phyloP scores from a whole-genome alignment of 2,329 filamentous ascomycete species.

The Penicillium digitatum region DNA sequence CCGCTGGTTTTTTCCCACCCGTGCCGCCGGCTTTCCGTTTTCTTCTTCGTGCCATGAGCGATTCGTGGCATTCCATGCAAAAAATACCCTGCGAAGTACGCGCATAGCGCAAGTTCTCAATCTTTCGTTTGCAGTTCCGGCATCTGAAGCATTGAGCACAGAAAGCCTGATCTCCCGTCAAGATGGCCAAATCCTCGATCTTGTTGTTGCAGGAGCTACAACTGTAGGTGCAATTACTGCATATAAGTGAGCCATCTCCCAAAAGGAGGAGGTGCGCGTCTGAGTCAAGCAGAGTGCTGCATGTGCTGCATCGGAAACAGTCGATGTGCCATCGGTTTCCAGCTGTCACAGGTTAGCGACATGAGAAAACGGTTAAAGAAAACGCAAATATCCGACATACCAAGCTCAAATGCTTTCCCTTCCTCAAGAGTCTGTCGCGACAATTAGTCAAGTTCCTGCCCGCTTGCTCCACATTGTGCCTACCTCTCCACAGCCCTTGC shows the following conservation, averaged over 20 bases:
- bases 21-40: slow-evolving; percentile 71
- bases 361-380: slow-evolving; percentile 2
- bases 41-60: slow-evolving; percentile 83
- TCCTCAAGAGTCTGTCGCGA: slow-evolving; percentile 80
- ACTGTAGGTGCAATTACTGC: slow-evolving; percentile 99
- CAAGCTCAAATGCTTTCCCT: slow-evolving; percentile 95
- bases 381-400: slow-evolving; percentile 49
- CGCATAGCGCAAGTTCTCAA: slow-evolving; percentile 96
- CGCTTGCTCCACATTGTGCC: slow-evolving; percentile 11
- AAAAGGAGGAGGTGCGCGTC: slow-evolving; percentile 96
- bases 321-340: slow-evolving; percentile 98
- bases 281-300: slow-evolving; percentile 91
- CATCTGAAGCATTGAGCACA: slow-evolving; percentile 96
- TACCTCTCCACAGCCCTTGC: slow-evolving; percentile 92
- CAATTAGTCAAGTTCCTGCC: slow-evolving; percentile 12
- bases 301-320: slow-evolving; percentile 97
- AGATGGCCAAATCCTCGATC: slow-evolving; percentile 94
- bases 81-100: slow-evolving; percentile 98
- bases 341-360: slow-evolving; percentile 53
- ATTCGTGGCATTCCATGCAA: slow-evolving; percentile 98
- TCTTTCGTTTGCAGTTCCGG: slow-evolving; percentile 97
- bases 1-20: slow-evolving; percentile 34
- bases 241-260: slow-evolving; percentile 95
- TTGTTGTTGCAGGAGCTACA: slow-evolving; percentile 96
- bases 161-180: slow-evolving; percentile 96